Base-by-base conservation (phyloP, 495 filamentous ascomycete genomes). In the Ramalina intermedia region DNA sequence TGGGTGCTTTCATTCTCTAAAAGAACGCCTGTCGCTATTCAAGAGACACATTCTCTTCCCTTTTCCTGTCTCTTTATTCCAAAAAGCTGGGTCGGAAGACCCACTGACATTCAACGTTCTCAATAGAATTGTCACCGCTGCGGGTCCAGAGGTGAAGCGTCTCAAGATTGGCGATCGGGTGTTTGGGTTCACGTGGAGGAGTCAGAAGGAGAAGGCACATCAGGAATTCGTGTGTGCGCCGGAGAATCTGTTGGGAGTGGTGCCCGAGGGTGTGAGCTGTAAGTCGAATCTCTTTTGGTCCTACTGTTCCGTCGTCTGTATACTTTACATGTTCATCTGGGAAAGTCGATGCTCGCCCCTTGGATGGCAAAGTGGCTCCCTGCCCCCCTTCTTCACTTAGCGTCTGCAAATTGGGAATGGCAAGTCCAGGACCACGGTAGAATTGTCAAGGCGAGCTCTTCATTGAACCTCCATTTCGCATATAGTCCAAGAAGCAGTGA, bases 161-260 rank as follows among this genome's bases (percentile, higher is more conserved):
- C 51, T 72, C 24, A 29, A 56, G 17, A 60, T 67, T 49, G 65
- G 70, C 35, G 64, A 74, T 35, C 51, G 61, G 36, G 71, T 78
- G 1, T 71, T 78, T 46, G 71, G 71, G 16, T 75, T 72, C 49
- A 61, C 62, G n/a, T 64, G 60, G 39, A 60, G 61, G 9, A 35
- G 55, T 6, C 55, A 58, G 13, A 56, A 58, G 27, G 61, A 65
- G 47, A 69, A 68, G 37, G 63, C 65, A 2, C 64, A 70, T 49
- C 73, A 77, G 53, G 64, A 66, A 21, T 75, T 66, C 47, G 52
- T 63, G 36, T 68, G 65, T 9, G 43, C 58, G 12, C 55, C 58
- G 8, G 44, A 55, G 24, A 44, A 37, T 35, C 39, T 57, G 7
- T 53, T 65, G 17, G 66, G 57, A 13, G 62, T 63, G 54, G 59